Base-by-base conservation (phyloP, 176 grass and related monocot species). In the Typha latifolia region DNA sequence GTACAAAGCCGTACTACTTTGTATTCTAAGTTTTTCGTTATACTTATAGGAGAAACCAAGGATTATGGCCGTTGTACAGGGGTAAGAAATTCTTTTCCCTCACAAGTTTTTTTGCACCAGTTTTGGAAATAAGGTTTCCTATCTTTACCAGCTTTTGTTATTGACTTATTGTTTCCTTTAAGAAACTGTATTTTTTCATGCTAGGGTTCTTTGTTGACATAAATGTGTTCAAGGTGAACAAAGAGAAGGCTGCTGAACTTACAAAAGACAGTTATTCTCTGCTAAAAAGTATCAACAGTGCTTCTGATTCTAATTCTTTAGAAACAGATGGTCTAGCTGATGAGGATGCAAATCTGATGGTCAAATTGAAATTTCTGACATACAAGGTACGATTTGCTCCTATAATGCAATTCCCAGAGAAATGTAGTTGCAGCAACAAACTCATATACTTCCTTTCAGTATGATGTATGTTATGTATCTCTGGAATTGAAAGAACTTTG, bases 161-260 rank as follows among this genome's bases (percentile, higher is more conserved):
- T 64, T 32, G n/a, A 63, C 1, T 62, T n/a, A n/a, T n/a, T n/a
- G n/a, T n/a, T n/a, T 74, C 34, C 14, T 71, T 70, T 66, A 43
- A 43, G 8, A 43, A 43, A 43, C 37, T 43, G 6, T 43, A 20
- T 78, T 66, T 66, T 76, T 84, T 59, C 53, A 59, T 68, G 21
- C 27, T 84, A 97, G 93, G 93, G 68, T 97, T 97, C 78, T 97
- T 97, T 69, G 73, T 92, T 78, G 93, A 97, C 83, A 50, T 97
- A 70, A 92, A 92, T 69, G 69, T 97, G 66, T 97, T 97, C 78
- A 97, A 97, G 75, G 75, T 29, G 1, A 86, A 75, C 62, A 90
- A 90, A 77, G 82, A 90, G 64, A 92, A 84, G 67, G 76, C 85
- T 68, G 67, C 86, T 63, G 78, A 90, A 72, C 76, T 89, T 52